Evolutionary conservation across 352 stramenopile species (phyloP).

Genomic region (Saprolegnia parasitica): DNA sequence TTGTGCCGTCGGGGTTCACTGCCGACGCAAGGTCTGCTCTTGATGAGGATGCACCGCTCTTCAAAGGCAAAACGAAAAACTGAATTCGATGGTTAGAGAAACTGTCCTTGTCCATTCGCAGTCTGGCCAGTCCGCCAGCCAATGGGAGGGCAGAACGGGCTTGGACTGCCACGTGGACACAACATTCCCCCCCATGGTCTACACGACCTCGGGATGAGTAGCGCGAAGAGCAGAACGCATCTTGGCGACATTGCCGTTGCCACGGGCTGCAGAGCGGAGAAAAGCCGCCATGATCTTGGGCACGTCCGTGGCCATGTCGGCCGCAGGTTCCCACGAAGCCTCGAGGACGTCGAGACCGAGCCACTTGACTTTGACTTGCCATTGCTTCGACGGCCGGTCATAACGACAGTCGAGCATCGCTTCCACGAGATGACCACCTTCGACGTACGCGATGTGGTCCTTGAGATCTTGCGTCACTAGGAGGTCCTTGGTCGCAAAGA

Average conservation of each 20-base stretch:
- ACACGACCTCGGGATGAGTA: neutral
- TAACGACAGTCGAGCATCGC: constrained; percentile 17
- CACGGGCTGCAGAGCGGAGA: neutral
- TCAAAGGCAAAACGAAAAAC: neutral
- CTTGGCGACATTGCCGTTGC: neutral
- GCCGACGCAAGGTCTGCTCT: neutral
- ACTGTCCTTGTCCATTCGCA: neutral
- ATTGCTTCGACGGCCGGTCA: neutral
- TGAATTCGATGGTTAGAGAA: neutral
- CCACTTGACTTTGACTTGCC: constrained; percentile 32
- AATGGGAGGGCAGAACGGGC: neutral
- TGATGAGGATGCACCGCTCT: neutral
- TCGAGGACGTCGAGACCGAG: constrained; percentile 32
- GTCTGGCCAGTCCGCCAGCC: neutral
- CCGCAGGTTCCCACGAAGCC: constrained; percentile 29
- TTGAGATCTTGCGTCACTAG: constrained; percentile 16
- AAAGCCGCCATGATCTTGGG: constrained; percentile 1
- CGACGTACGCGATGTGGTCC: constrained; percentile 18
- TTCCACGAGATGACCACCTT: constrained; percentile 30
- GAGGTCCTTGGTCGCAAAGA: constrained; percentile 24
- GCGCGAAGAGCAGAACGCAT: neutral
- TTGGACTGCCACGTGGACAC: neutral
- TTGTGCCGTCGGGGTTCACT: neutral
- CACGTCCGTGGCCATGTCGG: neutral
- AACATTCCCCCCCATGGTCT: neutral